Conservation (phyloP, 108 stramenopile genomes). For the Fistulifera solaris region DNA sequence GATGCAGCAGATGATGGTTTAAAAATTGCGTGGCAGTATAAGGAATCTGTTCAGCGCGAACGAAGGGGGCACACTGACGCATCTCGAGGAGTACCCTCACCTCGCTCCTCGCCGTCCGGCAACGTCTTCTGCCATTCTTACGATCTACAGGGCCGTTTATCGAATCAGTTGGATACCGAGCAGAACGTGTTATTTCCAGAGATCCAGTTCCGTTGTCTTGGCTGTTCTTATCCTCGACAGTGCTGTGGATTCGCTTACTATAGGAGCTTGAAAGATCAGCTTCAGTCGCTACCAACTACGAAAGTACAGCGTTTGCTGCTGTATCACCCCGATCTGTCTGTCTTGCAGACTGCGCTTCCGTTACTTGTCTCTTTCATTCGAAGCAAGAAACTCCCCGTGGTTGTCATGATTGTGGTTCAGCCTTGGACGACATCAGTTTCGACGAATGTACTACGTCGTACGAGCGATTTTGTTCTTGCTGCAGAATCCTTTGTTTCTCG, state of each 20-base stretch:
- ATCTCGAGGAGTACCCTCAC: not conserved
- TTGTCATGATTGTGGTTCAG: conserved; percentile 41
- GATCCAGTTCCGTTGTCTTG: not conserved
- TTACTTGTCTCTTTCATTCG: conserved; percentile 60
- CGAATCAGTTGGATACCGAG: conserved; percentile 33
- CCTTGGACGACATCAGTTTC: conserved; percentile 28
- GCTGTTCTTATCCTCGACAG: not conserved
- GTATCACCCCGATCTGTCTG: conserved; percentile 30
- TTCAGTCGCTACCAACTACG: conserved; percentile 2
- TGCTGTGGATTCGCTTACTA: not conserved
- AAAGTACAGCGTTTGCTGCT: conserved; percentile 59
- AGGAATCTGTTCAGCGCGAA: conserved; percentile 60
- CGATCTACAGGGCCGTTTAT: conserved; percentile 55
- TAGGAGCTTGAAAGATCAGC: not conserved
- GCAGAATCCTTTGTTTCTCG: conserved; percentile 46
- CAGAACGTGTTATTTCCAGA: not conserved
- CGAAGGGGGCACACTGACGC: conserved; percentile 25
- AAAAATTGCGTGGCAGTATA: conserved; percentile 80
- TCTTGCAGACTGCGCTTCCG: conserved; percentile 44
- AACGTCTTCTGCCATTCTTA: conserved; percentile 74
- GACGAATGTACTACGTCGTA: conserved; percentile 10
- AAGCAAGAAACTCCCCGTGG: conserved; percentile 48
- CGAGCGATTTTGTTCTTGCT: conserved; percentile 35
- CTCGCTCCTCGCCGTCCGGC: conserved; percentile 1
- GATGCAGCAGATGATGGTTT: conserved; percentile 47